phyloP scores from a whole-genome alignment of 345 rosid genomes.

The Boechera retrofracta region DNA sequence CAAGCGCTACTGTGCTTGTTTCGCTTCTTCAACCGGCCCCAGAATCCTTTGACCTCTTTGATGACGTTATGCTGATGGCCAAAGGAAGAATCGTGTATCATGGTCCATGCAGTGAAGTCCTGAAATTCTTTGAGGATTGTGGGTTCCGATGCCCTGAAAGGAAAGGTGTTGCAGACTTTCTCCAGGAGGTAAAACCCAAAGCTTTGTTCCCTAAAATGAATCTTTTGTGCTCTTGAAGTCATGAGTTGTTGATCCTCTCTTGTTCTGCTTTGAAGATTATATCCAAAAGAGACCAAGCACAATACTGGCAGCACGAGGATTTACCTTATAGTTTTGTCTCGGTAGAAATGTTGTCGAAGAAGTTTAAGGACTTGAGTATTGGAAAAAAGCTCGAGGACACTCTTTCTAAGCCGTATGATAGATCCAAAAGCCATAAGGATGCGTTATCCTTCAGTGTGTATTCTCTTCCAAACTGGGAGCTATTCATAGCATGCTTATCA shows the following conservation, averaged over 20 bases:
- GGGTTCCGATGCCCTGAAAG: conserved; percentile 83
- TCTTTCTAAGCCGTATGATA: conserved; percentile 74
- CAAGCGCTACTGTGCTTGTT: conserved; percentile 63
- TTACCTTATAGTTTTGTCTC: conserved; percentile 65
- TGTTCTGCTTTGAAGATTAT: conserved; percentile 49
- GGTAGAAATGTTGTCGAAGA: conserved; percentile 62
- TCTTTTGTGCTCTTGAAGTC: conserved; percentile 1
- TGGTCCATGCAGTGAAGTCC: conserved; percentile 67
- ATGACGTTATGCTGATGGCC: conserved; percentile 72
- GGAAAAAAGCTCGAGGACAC: conserved; percentile 69
- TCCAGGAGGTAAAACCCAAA: conserved; percentile 64
- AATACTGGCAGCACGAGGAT: conserved; percentile 70
- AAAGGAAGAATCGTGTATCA: conserved; percentile 81
- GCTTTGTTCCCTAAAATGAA: neutral
- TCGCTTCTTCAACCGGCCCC: conserved; percentile 91
- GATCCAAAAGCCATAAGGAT: conserved; percentile 71
- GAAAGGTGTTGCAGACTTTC: conserved; percentile 83
- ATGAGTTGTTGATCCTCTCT: conserved; percentile 22
- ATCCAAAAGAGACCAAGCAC: conserved; percentile 86
- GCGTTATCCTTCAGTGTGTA: conserved; percentile 72
- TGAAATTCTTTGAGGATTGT: conserved; percentile 66
- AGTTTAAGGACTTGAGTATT: conserved; percentile 67
- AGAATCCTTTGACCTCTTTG: conserved; percentile 75
- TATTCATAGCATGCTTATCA: conserved; percentile 72
- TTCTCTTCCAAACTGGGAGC: conserved; percentile 64